Conservation (phyloP, 1,284 basidiomycete genomes). For the Austroboletus niveus region DNA sequence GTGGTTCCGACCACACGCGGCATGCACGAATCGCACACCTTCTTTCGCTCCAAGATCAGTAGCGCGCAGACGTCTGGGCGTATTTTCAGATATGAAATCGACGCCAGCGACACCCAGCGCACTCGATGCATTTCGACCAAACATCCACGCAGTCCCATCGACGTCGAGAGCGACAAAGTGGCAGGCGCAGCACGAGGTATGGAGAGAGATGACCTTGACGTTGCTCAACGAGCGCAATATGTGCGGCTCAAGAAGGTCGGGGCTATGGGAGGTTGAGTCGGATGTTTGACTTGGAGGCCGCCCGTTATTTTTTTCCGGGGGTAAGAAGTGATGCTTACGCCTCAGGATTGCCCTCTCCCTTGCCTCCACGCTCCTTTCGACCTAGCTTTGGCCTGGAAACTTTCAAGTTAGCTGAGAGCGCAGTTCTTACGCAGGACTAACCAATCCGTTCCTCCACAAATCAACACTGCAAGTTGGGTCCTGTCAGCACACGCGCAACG, state of each 20-base stretch:
- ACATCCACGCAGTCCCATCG: constrained; percentile 80
- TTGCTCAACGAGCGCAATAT: constrained; percentile 87
- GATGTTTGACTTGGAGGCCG: neutral
- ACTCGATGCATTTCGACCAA: constrained; percentile 74
- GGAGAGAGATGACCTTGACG: constrained; percentile 68
- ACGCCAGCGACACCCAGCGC: constrained; percentile 54
- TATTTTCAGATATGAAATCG: constrained; percentile 69
- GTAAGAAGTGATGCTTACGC: constrained; percentile 30
- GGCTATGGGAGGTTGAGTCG: constrained; percentile 28
- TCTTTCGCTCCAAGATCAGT: constrained; percentile 58
- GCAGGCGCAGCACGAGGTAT: constrained; percentile 71
- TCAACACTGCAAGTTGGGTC: constrained; percentile 54
- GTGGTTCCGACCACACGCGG: constrained; percentile 82
- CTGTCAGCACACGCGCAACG: constrained; percentile 14
- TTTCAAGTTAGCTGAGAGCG: constrained; percentile 18
- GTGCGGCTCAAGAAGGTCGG: constrained; percentile 83
- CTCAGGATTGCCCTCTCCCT: constrained; percentile 41
- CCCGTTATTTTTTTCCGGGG: neutral
- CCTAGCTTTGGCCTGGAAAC: constrained; percentile 60
- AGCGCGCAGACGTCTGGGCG: constrained; percentile 62
- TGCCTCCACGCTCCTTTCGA: constrained; percentile 57
- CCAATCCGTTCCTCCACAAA: constrained; percentile 87
- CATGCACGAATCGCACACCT: constrained; percentile 71
- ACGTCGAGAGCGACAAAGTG: constrained; percentile 76
- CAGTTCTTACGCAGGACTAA: constrained; percentile 32